Evolutionary conservation across 306 rosid species (phyloP), one percentile per base, ranked within the genome.

Genomic region (Parietaria judaica): DNA sequence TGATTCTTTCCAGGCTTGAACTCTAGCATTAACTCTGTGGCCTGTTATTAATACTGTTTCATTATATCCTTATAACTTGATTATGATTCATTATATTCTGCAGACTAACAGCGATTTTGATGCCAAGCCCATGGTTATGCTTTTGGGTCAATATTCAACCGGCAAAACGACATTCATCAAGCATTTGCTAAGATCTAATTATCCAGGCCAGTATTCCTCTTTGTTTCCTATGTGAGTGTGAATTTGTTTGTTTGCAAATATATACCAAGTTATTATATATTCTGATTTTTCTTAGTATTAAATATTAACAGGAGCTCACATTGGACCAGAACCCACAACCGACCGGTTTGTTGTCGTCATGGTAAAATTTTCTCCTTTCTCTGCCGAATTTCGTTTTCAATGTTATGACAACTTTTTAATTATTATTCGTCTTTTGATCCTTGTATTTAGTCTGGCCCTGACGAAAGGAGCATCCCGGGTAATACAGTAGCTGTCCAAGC

Each of bases 321-420:
- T 92, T 72, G 99, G 99, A 71, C 99, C 99, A 0, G 99, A 92
- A 69, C 99, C 96, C 63, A 92, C 99, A 52, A 92, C 99, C 0
- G 99, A 92, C 78, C 86, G 99, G 74, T 92, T 92, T 83, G 99
- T 92, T 70, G 99, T 82, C 60, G 94, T 92, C 63, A 92, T 92
- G 99, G 99, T 92, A 86, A 63, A 62, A 35, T 16, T 34, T 45
- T 50, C 60, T 64, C 34, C 39, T 53, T 16, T 76, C 16, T 35
- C 63, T 58, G 11, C 34, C 16, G 34, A 58, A 15, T 14, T 55
- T 55, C 31, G 41, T 55, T 55, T 53, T 3, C 7, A 11, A 31
- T 55, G 41, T 55, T 55, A 31, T 11, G 41, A 55, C 11, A 36
- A 55, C 36, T 5, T 3, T 60, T 43, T 60, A 14, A 10, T 12